Base-by-base conservation (phyloP, 225 moss, liverwort and hornwort species). In the Polytrichum commune region DNA sequence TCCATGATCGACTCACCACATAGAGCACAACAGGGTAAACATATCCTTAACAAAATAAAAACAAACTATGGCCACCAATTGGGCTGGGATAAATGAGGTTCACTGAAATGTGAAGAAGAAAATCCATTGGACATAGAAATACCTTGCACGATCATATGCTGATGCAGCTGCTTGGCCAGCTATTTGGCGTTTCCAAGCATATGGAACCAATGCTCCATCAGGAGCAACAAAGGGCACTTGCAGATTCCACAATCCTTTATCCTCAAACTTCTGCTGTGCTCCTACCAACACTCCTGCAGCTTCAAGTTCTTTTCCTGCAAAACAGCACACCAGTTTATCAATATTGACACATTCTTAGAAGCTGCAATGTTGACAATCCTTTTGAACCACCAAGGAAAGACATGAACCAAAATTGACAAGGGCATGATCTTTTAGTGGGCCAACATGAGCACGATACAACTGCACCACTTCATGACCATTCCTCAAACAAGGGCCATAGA, bases 111-210 rank as follows among this genome's bases (percentile, higher is more conserved):
- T 16, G 16, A 38, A 16, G 6, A 28, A 23, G 13, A 7, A 55
- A 63, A 2, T 30, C 53, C 53, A 0, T 24, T 29, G 35, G 18
- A 54, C 28, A 29, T 53, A 19, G 66, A 26, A 32, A 72, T 72
- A 95, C 93, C 91, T 91, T 64, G 93, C 93, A 72, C 93, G 86
- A 74, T 93, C 95, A 64, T 89, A 86, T 27, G 95, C 95, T 64
- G 95, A 85, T 28, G 95, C 95, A 63, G 95, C 91, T 69, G 95
- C 95, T 85, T 95, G 95, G 63, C 91, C 93, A 72, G 95, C 95
- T 68, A 93, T 93, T 65, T 95, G 95, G 54, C 95, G 92, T 78
- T 95, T 95, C 95, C 93, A 95, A 33, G 95, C 95, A 75, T 95
- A 95, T 26, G 93, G 84, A 27, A 89, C 91, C 68, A 93, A 80